phyloP scores from a whole-genome alignment of 2,329 filamentous ascomycete species.

The Diaporthe amygdali region DNA sequence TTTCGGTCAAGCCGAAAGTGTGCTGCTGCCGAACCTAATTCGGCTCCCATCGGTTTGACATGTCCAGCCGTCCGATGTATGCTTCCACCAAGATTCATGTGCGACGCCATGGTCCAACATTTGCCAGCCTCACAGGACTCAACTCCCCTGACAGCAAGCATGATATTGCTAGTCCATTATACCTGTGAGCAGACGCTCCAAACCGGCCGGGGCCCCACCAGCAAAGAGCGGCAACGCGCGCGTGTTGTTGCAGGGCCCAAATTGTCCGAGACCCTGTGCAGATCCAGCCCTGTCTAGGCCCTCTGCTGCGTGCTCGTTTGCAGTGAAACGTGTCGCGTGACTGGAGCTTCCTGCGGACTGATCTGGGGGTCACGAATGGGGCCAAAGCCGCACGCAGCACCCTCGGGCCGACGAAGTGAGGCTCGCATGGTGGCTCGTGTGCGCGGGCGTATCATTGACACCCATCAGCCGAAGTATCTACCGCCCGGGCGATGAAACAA shows the following conservation, averaged over 20 bases:
- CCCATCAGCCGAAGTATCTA: not conserved
- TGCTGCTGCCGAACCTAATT: not conserved
- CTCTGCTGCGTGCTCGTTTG: not conserved
- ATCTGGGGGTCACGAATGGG: not conserved
- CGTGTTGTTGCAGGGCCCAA: not conserved
- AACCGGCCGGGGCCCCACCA: not conserved
- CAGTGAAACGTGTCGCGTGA: conserved; percentile 14
- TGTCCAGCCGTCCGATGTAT: not conserved
- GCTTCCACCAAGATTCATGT: not conserved
- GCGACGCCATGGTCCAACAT: not conserved
- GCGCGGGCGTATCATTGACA: not conserved
- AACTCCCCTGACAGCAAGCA: not conserved
- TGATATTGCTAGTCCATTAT: not conserved
- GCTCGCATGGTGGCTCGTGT: no score
- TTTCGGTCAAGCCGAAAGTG: not conserved
- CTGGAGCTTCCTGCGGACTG: conserved; percentile 7
- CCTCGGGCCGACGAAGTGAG: conserved; percentile 2
- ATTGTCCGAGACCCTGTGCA: not conserved
- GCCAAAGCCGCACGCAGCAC: not conserved
- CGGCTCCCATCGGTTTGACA: not conserved
- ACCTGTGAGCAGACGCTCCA: not conserved
- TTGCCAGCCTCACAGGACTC: not conserved
- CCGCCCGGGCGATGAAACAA: not conserved
- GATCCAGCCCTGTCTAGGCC: not conserved
- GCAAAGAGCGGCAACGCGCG: not conserved